phyloP scores from a whole-genome alignment of 495 filamentous ascomycete genomes.

The Lentithecium fluviatile region DNA sequence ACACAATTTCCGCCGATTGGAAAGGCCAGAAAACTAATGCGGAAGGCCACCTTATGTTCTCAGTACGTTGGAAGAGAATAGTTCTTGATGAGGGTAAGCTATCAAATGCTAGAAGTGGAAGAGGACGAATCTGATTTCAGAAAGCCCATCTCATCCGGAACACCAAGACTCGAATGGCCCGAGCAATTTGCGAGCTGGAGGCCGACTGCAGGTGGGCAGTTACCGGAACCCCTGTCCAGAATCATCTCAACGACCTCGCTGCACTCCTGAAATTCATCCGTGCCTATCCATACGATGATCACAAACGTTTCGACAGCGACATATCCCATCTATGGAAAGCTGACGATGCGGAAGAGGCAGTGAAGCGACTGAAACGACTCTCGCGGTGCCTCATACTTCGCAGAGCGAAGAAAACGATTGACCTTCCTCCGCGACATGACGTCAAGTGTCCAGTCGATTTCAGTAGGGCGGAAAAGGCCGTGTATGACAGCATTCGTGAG shows the following conservation, averaged over 20 bases:
- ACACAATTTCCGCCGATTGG: constrained; percentile 15
- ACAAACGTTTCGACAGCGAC: constrained; percentile 35
- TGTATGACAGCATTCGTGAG: constrained; percentile 2
- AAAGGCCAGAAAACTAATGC: neutral
- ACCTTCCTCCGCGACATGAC: constrained; percentile 1
- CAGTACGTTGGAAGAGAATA: constrained; percentile 15
- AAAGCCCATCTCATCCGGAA: constrained; percentile 13
- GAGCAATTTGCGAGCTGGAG: constrained; percentile 1
- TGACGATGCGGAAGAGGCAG: constrained; percentile 1
- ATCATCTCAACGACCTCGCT: constrained; percentile 6
- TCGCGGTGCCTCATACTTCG: constrained; percentile 6
- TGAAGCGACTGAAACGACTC: constrained; percentile 9
- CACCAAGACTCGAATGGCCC: neutral
- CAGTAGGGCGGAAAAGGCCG: neutral
- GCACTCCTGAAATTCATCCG: constrained; percentile 43
- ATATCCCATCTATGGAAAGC: constrained; percentile 8
- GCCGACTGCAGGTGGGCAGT: constrained; percentile 12
- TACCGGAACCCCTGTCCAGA: constrained; percentile 18
- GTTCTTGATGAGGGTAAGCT: constrained; percentile 24
- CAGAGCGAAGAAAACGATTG: neutral
- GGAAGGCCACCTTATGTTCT: constrained; percentile 1
- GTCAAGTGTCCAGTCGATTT: constrained; percentile 5
- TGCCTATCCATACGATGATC: constrained; percentile 45
- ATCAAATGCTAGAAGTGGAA: neutral
- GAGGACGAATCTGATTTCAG: neutral